These are phyloP conservation scores for Candida patagonica DNA, from an alignment of 805 yeast genomes.

Conservation along the genomic window DNA sequence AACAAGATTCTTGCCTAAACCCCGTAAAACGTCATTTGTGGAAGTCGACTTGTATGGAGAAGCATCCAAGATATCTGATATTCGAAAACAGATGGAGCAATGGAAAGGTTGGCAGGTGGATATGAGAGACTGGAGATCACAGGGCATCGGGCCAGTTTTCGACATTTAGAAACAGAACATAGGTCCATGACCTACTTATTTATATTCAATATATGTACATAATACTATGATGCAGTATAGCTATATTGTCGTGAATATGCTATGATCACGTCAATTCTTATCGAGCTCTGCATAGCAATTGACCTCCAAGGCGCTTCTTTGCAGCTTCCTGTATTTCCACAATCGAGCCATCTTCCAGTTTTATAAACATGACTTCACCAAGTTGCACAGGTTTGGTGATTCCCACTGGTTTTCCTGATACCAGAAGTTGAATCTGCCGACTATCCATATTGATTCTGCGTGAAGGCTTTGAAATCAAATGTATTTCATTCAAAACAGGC, in stretches of 20 bases:
- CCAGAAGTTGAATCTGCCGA: constrained; percentile 60
- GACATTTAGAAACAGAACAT: constrained; percentile 22
- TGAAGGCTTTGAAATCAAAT: constrained; percentile 77
- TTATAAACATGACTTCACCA: constrained; percentile 76
- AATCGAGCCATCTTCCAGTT: constrained; percentile 41
- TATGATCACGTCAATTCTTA: constrained; percentile 9
- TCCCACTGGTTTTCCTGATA: constrained; percentile 68
- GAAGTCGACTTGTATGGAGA: constrained; percentile 35
- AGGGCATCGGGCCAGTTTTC: constrained; percentile 55
- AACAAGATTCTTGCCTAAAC: constrained; percentile 4
- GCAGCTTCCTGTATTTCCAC: constrained; percentile 84
- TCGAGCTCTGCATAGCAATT: constrained; percentile 62
- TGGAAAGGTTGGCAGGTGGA: constrained; percentile 87
- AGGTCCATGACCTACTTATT: not conserved
- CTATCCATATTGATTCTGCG: constrained; percentile 56
- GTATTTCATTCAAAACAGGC: constrained; percentile 65
- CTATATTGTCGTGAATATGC: no score
- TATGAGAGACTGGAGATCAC: constrained; percentile 72
- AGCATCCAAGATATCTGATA: constrained; percentile 41
- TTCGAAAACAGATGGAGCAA: constrained; percentile 43
- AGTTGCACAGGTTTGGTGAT: constrained; percentile 74
- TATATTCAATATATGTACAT: constrained; percentile 2
- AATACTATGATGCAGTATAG: no score
- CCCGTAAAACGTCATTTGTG: constrained; percentile 21
- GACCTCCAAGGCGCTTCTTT: constrained; percentile 58